These are phyloP conservation scores for Mayamaea pseudoterrestris DNA, from an alignment of 108 stramenopile species.

Conservation along the genomic window DNA sequence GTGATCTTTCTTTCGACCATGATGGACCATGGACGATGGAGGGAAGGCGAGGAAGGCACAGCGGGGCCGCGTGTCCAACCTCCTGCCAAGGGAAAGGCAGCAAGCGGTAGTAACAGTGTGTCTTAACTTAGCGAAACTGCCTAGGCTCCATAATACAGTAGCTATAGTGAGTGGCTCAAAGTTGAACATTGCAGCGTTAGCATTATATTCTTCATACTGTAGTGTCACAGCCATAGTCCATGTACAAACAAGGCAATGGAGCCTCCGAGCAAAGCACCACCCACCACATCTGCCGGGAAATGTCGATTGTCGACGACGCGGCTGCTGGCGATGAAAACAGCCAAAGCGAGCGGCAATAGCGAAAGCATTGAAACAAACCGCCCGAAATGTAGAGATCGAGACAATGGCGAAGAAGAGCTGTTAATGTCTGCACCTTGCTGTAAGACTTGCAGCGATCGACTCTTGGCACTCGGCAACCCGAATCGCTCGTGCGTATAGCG, in stretches of 20 bases:
- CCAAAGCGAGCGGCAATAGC: conserved; percentile 24
- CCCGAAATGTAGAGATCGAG: neutral
- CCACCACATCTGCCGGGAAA: conserved; percentile 52
- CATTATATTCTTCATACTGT: too few species aligned
- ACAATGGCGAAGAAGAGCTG: neutral
- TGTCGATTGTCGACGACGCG: conserved; percentile 47
- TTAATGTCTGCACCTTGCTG: neutral
- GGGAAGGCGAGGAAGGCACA: too few species aligned
- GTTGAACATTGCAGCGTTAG: too few species aligned
- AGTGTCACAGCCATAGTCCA: conserved; percentile 33
- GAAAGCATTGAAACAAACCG: conserved; percentile 16
- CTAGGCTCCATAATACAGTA: too few species aligned
- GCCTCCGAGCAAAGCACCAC: conserved; percentile 36
- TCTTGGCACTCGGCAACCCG: neutral
- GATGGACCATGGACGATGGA: too few species aligned
- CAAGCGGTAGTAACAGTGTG: too few species aligned
- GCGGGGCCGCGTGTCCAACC: too few species aligned
- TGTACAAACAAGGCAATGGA: conserved; percentile 16
- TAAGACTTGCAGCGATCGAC: neutral
- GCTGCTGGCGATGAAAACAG: conserved; percentile 29
- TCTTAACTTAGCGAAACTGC: too few species aligned
- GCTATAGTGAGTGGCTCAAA: too few species aligned
- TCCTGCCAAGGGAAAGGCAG: too few species aligned
- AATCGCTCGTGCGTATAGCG: too few species aligned
- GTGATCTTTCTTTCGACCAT: too few species aligned